Evolutionary conservation across 306 rosid species (phyloP), one percentile per base, ranked within the genome.

Genomic region (Gleditsia sinensis): DNA sequence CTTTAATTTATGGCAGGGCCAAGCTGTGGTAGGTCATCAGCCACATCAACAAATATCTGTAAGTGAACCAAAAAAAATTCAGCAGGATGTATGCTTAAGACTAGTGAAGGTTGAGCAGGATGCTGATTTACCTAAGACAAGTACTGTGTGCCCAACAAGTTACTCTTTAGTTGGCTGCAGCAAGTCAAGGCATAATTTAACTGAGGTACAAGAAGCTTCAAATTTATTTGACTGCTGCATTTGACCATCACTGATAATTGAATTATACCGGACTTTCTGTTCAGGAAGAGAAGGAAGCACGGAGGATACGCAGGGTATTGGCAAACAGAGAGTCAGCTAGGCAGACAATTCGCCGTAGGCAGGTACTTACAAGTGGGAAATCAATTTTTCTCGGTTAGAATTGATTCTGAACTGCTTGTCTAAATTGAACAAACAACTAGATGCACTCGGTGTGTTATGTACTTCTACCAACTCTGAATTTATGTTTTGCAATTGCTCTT

Each of bases 301-400:
- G 96, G 78, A 88, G 92, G 84, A 68, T 92, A 54, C 95, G 97
- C 63, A 83, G 99, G 76, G 76, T 94, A 75, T 77, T 94, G 84
- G 99, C 99, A 12, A 94, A 94, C 71, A 84, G 97, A 80, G 99
- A 94, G 86, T 94, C 97, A 16, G 99, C 97, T 30, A 82, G 99
- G 82, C 96, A 94, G 84, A 94, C 99, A 59, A 92, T 94, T 86
- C 93, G 98, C 46, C 95, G 99, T 55, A 88, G 98, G 82, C 98
- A 94, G 96, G 98, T 94, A 80, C 36, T 75, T 71, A 61, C 72
- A 21, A 46, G 16, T 62, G 33, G n/a, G 64, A 3, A 54, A 30
- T 67, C 24, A 63, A 13, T 56, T 62, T 13, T 16, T 17, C 30
- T 9, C 17, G 50, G 67, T 30, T 66, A 66, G 30, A 59, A 71